Conservation (phyloP, 108 stramenopile species). For the Cyclotella cryptica region DNA sequence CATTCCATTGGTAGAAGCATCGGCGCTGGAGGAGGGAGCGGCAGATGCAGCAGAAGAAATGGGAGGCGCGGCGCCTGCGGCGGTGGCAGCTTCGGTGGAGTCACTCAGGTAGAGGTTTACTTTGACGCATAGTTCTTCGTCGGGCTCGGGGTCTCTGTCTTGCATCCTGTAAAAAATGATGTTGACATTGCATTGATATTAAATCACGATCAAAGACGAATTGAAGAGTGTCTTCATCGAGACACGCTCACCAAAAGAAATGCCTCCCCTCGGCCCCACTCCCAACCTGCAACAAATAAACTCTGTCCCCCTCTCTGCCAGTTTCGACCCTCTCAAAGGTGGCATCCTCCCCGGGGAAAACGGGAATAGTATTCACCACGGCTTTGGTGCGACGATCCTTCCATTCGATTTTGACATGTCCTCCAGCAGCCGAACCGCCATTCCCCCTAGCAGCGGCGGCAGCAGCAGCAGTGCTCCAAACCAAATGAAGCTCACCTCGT, state of each 20-base stretch:
- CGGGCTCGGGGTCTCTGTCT: slow-evolving; percentile 56
- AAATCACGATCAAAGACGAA: neutral
- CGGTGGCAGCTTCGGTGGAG: slow-evolving; percentile 44
- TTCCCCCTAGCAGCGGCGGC: slow-evolving; percentile 19
- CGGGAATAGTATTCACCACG: slow-evolving; percentile 58
- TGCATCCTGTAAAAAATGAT: slow-evolving; percentile 68
- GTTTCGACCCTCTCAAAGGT: slow-evolving; percentile 64
- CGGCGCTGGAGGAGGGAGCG: slow-evolving; percentile 19
- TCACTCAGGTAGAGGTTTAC: slow-evolving; percentile 76
- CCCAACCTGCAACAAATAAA: slow-evolving; percentile 55
- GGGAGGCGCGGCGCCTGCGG: slow-evolving; percentile 22
- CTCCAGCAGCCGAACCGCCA: neutral
- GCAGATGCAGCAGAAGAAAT: slow-evolving; percentile 1
- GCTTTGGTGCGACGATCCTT: slow-evolving; percentile 76
- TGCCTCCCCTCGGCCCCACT: slow-evolving; percentile 35
- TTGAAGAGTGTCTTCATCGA: neutral
- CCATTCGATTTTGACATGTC: slow-evolving; percentile 69
- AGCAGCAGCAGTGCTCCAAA: slow-evolving; percentile 40
- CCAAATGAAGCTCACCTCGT: slow-evolving; percentile 73
- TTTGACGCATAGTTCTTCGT: slow-evolving; percentile 65
- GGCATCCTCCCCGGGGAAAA: slow-evolving; percentile 41
- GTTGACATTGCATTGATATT: too few species aligned
- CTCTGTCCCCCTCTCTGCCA: slow-evolving; percentile 55
- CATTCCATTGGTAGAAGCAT: slow-evolving; percentile 6
- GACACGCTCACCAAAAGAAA: slow-evolving; percentile 59